Base-by-base conservation (phyloP, 495 filamentous ascomycete species). In the Mycothermus thermophilus region DNA sequence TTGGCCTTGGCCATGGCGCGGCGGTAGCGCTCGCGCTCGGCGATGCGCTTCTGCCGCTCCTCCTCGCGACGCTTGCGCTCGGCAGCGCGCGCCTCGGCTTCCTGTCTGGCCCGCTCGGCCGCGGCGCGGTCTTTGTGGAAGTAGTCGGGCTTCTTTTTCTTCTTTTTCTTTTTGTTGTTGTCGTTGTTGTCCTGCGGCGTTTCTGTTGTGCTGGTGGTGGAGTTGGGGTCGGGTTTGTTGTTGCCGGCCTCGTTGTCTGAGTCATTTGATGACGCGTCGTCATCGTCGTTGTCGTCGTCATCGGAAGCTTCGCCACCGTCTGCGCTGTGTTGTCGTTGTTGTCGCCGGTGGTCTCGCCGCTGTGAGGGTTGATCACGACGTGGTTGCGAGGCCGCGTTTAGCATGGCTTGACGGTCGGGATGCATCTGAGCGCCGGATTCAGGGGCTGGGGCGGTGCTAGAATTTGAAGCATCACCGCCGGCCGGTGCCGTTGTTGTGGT, bases 1-100 rank as follows among this genome's bases (percentile, higher is more conserved):
- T 76, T 72, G 5, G 86, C 87, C 57, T 85, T 85, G 10, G 72
- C 69, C 72, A 85, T 79, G 3, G 71, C 72, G 53, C 67, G 75
- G 12, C 77, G 66, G 35, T 75, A 72, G 34, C 66, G 69, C 45
- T 79, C 75, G 23, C 72, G 63, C 41, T 75, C 72, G 24, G 66
- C 75, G 17, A 72, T 52, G 46, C 72, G 75, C 40, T 53, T 45
- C 29, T 64, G 51, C 22, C 67, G 62, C 44, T 80, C 69, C 27
- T 57, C 50, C 18, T 65, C 57, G 13, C 66, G 69, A 16, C 69
- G 64, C 48, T 74, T 71, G 8, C 63, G 50, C 50, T 77, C 74
- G 40, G 62, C 61, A 20, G 58, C 58, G 21, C 75, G 67, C 18
- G 58, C 72, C 48, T 83, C 79, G 0, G 66, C 71, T 42, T 72